Conservation (phyloP, 495 filamentous ascomycete genomes). For the Aspergillus avenaceus region DNA sequence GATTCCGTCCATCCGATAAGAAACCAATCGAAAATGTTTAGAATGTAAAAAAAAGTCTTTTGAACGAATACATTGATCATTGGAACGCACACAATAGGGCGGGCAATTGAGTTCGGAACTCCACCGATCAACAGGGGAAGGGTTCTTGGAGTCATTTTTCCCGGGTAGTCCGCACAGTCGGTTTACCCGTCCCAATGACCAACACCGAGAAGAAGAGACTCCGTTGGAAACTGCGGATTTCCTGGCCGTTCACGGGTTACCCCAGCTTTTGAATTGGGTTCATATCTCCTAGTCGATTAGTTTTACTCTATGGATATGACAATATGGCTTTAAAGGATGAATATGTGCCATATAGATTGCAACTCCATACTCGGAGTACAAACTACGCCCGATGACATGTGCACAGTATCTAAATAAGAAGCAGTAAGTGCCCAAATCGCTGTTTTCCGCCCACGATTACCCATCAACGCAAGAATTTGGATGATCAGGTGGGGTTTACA, state of each 20-base stretch:
- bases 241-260: not conserved
- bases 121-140: conserved; percentile 24
- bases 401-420: not conserved
- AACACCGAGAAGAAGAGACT: not conserved
- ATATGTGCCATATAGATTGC: not conserved
- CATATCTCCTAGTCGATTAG: not conserved
- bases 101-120: conserved; percentile 4
- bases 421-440: not conserved
- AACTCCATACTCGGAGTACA: not conserved
- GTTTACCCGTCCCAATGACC: not conserved
- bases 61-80: not conserved
- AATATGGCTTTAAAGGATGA: not conserved
- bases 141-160: conserved; percentile 1
- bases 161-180: not conserved
- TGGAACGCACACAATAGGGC: not conserved
- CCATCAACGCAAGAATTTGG: conserved; percentile 2
- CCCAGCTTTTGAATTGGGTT: not conserved
- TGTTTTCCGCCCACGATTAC: not conserved
- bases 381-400: not conserved
- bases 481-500: conserved; percentile 7
- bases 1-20: not conserved
- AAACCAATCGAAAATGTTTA: not conserved
- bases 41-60: not conserved
- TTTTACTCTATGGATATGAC: not conserved
- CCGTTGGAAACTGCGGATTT: too few species aligned